Conservation (phyloP, 495 filamentous ascomycete genomes). For the Amorphotheca resinae region DNA sequence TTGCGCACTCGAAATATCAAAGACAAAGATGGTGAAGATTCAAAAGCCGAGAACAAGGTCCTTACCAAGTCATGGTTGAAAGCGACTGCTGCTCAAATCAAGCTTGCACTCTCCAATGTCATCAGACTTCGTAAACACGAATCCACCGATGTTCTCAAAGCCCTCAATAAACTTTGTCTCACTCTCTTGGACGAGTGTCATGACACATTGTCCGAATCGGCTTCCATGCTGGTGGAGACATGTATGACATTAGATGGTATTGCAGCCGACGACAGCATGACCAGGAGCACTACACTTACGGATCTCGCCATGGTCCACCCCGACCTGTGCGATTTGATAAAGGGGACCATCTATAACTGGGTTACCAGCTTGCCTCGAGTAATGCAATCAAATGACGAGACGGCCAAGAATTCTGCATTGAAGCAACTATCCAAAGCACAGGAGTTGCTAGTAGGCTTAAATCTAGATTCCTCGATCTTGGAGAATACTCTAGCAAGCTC, state of each 20-base stretch:
- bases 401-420: constrained; percentile 55
- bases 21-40: constrained; percentile 15
- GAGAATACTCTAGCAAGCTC: constrained; percentile 52
- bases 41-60: constrained; percentile 5
- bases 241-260: constrained; percentile 57
- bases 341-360: constrained; percentile 68
- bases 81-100: constrained; percentile 71
- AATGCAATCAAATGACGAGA: constrained; percentile 79
- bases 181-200: constrained; percentile 66
- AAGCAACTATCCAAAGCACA: constrained; percentile 61
- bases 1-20: constrained; percentile 32
- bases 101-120: constrained; percentile 69
- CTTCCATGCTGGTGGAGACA: constrained; percentile 64
- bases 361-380: constrained; percentile 63
- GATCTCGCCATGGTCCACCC: constrained; percentile 52
- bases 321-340: constrained; percentile 52
- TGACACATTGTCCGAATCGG: constrained; percentile 56
- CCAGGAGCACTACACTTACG: constrained; percentile 30
- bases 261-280: constrained; percentile 30
- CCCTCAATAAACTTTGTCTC: constrained; percentile 57
- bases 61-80: constrained; percentile 60
- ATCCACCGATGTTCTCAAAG: constrained; percentile 53
- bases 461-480: constrained; percentile 57
- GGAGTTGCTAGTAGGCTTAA: constrained; percentile 50
- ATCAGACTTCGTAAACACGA: constrained; percentile 68